Conservation (phyloP, 768 basidiomycete species). For the Termitomyces sp. region DNA sequence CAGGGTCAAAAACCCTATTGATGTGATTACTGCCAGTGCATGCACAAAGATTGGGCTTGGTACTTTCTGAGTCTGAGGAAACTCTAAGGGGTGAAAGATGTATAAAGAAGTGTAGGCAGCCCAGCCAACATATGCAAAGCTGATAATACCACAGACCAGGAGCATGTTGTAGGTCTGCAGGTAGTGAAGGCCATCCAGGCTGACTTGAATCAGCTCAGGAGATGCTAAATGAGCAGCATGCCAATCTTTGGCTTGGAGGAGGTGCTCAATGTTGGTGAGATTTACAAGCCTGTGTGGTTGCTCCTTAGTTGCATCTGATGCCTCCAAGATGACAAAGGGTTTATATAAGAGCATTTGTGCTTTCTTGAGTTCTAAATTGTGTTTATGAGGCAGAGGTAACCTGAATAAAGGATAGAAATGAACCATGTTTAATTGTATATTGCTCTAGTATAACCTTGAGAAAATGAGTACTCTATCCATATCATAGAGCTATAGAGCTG, state of each 20-base stretch:
- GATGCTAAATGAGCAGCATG: conserved; percentile 46
- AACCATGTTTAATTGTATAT: conserved; percentile 74
- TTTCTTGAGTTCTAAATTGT: conserved; percentile 54
- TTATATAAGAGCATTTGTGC: conserved; percentile 56
- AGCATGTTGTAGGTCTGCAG: conserved; percentile 82
- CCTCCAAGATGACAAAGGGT: conserved; percentile 51
- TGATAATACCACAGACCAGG: conserved; percentile 66
- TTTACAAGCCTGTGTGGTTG: conserved; percentile 29
- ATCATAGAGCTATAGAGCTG: not conserved
- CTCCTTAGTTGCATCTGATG: conserved; percentile 12
- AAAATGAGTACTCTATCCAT: not conserved
- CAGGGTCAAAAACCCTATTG: conserved; percentile 40
- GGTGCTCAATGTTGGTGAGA: conserved; percentile 39
- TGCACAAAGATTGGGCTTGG: conserved; percentile 9
- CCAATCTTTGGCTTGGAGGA: conserved; percentile 43
- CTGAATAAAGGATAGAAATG: conserved; percentile 9
- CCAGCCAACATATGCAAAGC: conserved; percentile 75
- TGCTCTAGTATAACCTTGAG: conserved; percentile 67
- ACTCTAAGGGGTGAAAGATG: conserved; percentile 44
- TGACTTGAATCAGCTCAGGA: conserved; percentile 46
- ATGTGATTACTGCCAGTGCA: conserved; percentile 16
- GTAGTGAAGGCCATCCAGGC: conserved; percentile 65
- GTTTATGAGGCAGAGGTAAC: conserved; percentile 1
- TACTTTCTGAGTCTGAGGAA: not conserved
- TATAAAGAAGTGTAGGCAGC: conserved; percentile 60